Conservation (phyloP, 306 rosid species). For the Rosa persica region DNA sequence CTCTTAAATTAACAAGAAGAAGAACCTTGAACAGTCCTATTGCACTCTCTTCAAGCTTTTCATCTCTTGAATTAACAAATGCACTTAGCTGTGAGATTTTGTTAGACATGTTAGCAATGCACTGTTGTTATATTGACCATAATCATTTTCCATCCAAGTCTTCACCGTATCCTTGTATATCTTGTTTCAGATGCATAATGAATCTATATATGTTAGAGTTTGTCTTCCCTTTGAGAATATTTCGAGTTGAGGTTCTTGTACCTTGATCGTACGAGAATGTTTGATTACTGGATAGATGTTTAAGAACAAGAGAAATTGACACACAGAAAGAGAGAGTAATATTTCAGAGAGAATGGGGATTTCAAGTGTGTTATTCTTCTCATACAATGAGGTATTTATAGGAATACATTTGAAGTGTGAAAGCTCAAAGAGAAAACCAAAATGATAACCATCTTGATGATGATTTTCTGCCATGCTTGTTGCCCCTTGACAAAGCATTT, state of each 20-base stretch:
- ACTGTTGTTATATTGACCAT: neutral
- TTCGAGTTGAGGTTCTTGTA: neutral
- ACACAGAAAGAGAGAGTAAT: too few species aligned
- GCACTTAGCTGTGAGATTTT: neutral
- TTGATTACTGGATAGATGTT: neutral
- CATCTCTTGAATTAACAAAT: neutral
- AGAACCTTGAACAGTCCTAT: neutral
- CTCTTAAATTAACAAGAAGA: neutral
- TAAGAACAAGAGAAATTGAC: too few species aligned
- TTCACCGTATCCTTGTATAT: neutral
- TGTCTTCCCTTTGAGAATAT: neutral
- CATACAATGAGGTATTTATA: too few species aligned
- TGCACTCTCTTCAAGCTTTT: neutral
- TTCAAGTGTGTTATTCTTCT: too few species aligned
- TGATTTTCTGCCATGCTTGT: too few species aligned
- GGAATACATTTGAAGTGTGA: too few species aligned
- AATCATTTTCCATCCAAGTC: neutral
- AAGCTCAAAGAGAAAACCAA: too few species aligned
- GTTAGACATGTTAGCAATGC: neutral
- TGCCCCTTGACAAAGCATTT: too few species aligned
- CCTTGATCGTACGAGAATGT: constrained; percentile 7
- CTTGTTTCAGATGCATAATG: neutral
- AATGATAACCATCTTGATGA: too few species aligned
- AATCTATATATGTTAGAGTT: neutral
- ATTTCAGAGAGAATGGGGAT: too few species aligned